A percentile compares a stretch with the other conserved stretches of the same genome.
phyloP scores from a whole-genome alignment of 139 green algal genomes.

The Chlorella sp. region DNA sequence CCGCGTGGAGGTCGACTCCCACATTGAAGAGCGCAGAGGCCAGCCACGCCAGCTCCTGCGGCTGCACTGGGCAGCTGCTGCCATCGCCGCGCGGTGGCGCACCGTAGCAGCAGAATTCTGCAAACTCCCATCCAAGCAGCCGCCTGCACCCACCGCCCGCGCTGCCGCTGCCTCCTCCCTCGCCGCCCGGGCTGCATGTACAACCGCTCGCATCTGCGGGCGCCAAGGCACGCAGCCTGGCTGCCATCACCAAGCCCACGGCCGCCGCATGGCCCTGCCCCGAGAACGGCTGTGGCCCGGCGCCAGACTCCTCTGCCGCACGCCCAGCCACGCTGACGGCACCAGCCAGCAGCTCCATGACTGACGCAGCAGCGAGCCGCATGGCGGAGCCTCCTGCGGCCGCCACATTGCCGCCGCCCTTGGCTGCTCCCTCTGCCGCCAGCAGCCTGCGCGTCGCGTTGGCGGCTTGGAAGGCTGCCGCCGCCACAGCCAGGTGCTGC shows the following conservation, averaged over 20 bases:
- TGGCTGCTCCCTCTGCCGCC: not conserved
- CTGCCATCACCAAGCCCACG: slow-evolving; percentile 6
- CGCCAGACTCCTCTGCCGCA: not conserved
- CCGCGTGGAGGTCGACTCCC: slow-evolving; percentile 16
- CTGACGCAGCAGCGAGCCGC: not conserved
- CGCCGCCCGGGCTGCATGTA: not conserved
- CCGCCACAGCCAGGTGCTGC: not conserved
- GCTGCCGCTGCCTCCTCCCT: too few species aligned
- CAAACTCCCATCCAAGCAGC: not conserved
- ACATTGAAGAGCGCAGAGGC: slow-evolving; percentile 27
- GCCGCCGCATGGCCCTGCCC: slow-evolving; percentile 18
- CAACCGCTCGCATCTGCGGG: not conserved
- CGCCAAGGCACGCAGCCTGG: not conserved
- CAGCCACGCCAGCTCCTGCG: slow-evolving; percentile 32
- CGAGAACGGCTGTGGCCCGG: not conserved
- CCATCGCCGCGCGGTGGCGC: too few species aligned
- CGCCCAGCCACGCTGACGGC: not conserved
- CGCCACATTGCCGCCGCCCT: not conserved
- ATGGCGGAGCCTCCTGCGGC: not conserved
- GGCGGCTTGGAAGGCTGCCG: slow-evolving; percentile 3
- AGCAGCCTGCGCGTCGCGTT: slow-evolving; percentile 7
- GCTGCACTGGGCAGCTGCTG: not conserved
- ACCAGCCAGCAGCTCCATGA: not conserved
- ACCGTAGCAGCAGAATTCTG: not conserved
- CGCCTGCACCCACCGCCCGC: not conserved